Base-by-base conservation (phyloP, 1,284 basidiomycete species). In the Tylopilus orsonianus region DNA sequence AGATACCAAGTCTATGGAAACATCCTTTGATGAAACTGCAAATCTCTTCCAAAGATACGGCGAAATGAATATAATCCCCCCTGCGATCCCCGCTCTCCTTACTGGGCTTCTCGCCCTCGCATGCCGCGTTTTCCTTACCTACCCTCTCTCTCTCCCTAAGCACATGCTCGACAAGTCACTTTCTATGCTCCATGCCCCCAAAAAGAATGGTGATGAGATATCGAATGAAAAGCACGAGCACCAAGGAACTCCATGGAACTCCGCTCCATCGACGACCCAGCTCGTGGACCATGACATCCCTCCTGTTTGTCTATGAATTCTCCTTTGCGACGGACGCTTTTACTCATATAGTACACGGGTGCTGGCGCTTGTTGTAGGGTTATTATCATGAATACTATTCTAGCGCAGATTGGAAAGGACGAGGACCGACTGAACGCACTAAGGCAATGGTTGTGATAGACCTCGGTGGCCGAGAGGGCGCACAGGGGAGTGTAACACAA, bases 231-330 rank as follows among this genome's bases (percentile, higher is more conserved):
- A 69, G 51, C 53, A 57, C 38, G 61, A 68, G 50, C 49, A 62
- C 49, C 52, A 64, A 56, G 50, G 54, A 29, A 53, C 55, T 35
- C 41, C 49, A 9, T 55, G 61, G 52, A 57, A 58, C 35, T 53
- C 67, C 10, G 44, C 42, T 34, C 39, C 58, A 46, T 55, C 64
- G 52, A 55, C 51, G 49, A 51, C 53, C 19, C 66, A 67, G 37
- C 53, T 55, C 39, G 37, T 57, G 55, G 60, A 66, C 50, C 52
- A 57, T 65, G 66, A 65, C 44, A 68, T 71, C 53, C 65, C 66
- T 64, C 72, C 73, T 73, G 75, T 77, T 70, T 69, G 76, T 77
- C 71, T 72, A 70, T 77, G 70, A 74, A 72, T 67, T 67, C 58
- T 61, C 62, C 59, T 62, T 64, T 64, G 56, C 64, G 56, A 16